These are phyloP conservation scores for Pelagomonas calceolata DNA, from an alignment of 108 stramenopile species.

Conservation along the genomic window DNA sequence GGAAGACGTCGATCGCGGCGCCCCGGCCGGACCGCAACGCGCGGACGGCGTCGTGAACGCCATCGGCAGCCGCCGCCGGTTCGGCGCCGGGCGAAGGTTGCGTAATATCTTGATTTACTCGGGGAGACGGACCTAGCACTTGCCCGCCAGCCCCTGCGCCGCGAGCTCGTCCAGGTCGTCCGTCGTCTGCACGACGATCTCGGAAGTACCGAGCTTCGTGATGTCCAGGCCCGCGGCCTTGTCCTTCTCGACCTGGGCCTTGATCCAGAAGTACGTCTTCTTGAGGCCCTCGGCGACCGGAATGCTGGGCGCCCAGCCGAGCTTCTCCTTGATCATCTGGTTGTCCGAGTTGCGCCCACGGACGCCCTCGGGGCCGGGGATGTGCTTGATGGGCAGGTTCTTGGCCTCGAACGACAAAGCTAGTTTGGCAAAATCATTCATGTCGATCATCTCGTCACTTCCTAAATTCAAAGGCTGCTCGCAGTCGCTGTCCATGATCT, in stretches of 20 bases:
- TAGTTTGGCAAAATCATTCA: slow-evolving; percentile 86
- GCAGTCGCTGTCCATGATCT: slow-evolving; percentile 88
- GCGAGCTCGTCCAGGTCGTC: neutral
- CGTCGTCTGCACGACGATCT: slow-evolving; percentile 69
- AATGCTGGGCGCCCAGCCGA: slow-evolving; percentile 88
- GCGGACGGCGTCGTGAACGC: too few species aligned
- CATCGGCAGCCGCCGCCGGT: too few species aligned
- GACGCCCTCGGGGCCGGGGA: slow-evolving; percentile 97
- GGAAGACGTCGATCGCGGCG: too few species aligned
- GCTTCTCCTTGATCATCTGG: slow-evolving; percentile 76
- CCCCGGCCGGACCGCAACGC: too few species aligned
- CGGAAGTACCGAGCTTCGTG: slow-evolving; percentile 50
- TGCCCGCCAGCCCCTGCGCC: too few species aligned
- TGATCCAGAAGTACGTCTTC: slow-evolving; percentile 92
- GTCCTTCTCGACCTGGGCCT: slow-evolving; percentile 76
- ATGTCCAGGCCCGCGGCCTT: slow-evolving; percentile 43
- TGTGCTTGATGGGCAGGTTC: slow-evolving; percentile 84
- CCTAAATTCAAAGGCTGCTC: slow-evolving; percentile 86
- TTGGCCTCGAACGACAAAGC: slow-evolving; percentile 78
- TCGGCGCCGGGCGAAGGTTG: too few species aligned
- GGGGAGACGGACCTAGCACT: too few species aligned
- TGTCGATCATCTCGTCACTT: slow-evolving; percentile 90
- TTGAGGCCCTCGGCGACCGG: slow-evolving; percentile 70
- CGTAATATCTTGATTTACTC: too few species aligned
- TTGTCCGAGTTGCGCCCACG: slow-evolving; percentile 96